Evolutionary conservation across 2,329 filamentous ascomycete species (phyloP), one percentile per base, ranked within the genome.

Genomic region (Helicocarpus griseus): DNA sequence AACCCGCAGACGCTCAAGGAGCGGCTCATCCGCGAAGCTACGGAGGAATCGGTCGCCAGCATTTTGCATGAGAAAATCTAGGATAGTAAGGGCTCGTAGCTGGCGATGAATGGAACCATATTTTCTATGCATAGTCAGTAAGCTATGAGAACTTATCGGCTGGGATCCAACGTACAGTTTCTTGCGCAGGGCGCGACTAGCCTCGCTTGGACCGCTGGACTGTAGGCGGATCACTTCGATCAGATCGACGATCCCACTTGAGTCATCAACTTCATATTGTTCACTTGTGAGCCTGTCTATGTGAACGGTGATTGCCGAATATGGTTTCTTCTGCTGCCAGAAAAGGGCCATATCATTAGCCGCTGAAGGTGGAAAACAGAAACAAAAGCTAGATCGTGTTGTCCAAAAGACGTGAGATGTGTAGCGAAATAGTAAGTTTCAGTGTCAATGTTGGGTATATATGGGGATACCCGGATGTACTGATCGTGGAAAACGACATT

Each of bases 101-200:
- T 98, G 93, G 47, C 89, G 85, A 69, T 97, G 91, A n/a, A 87
- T 78, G 63, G 83, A 95, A 61, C 93, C 93, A 70, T 98, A 97
- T 74, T 98, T 98, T 35, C 81, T 85, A 56, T 29, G 35, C 11
- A 22, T 24, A 49, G 22, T 47, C 60, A 48, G 59, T 53, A 50
- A 43, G 38, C 38, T 41, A 49, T 24, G 7, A 29, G 22, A 29
- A 38, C 43, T 50, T 3, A 17, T 31, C 43, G 11, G 55, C 28
- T 28, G 14, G n/a, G 19, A 17, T 35, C 13, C 3, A 7, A 66
- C 80, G 64, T 68, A 84, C 78, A 98, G 81, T 75, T 97, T 97
- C 80, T 98, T 98, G 54, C 93, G 83, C 61, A 98, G 80, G 45
- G 93, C 90, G 64, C 93, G 82, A 50, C 91, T 89, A 53, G 90